These are phyloP conservation scores for Geotrichum klebahnii DNA, from an alignment of 1,139 yeast species.

Conservation along the genomic window DNA sequence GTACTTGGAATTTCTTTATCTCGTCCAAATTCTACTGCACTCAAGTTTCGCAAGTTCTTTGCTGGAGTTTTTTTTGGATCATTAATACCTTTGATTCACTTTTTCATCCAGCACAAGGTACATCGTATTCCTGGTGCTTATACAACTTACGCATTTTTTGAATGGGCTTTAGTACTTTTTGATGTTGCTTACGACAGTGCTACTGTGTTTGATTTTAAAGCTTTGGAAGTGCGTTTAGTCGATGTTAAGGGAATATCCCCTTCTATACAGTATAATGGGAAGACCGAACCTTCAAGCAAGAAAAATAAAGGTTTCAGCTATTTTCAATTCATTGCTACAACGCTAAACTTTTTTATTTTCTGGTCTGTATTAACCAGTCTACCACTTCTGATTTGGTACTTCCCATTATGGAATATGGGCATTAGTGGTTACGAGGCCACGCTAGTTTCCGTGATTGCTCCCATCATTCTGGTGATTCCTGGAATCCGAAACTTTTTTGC, in stretches of 20 bases:
- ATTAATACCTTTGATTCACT: conserved; percentile 76
- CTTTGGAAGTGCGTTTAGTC: conserved; percentile 48
- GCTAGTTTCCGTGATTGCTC: conserved; percentile 55
- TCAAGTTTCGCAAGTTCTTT: conserved; percentile 52
- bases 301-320: conserved; percentile 32
- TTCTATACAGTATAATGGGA: conserved; percentile 24
- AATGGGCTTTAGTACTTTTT: conserved; percentile 80
- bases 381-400: conserved; percentile 88
- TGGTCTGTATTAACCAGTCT: conserved; percentile 83
- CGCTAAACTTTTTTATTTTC: conserved; percentile 51
- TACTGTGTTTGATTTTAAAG: conserved; percentile 64
- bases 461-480: conserved; percentile 55
- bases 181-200: conserved; percentile 84
- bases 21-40: conserved; percentile 46
- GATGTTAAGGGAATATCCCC: conserved; percentile 39
- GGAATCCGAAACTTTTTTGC: conserved; percentile 51
- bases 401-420: conserved; percentile 98
- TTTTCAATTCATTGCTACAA: conserved; percentile 32
- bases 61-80: conserved; percentile 63
- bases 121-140: conserved; percentile 89
- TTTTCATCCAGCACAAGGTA: conserved; percentile 90
- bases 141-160: conserved; percentile 88
- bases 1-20: conserved; percentile 57
- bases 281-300: conserved; percentile 21
- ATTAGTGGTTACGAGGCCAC: conserved; percentile 88